Base-by-base conservation (phyloP, 1,284 basidiomycete genomes). In the Tilletia indica region DNA sequence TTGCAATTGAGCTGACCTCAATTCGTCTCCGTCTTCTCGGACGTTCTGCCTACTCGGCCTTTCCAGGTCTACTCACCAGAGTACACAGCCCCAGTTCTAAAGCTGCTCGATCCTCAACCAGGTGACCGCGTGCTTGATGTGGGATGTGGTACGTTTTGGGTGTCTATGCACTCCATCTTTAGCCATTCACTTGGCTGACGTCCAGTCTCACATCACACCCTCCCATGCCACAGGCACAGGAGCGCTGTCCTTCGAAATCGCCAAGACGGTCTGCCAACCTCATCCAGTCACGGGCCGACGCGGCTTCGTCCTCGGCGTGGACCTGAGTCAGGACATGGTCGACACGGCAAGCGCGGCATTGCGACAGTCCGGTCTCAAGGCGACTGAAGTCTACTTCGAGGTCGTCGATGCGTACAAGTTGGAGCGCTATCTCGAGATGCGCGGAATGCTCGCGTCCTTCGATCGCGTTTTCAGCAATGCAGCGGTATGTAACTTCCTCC, bases 391-490 rank as follows among this genome's bases (percentile, higher is more conserved):
- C 34, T 19, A 69, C 0, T 73, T 72, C 47, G n/a, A n/a, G 16
- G 66, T 69, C 1, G 58, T 69, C 8, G 77, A 78, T 16, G 72
- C 68, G 1, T 72, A 78, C 39, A 67, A 71, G 9, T n/a, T 42
- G 36, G 16, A 54, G 6, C 25, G 21, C 6, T 68, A 31, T 11
- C 14, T 48, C 2, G 49, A 68, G 25, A 34, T 38, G 45, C 38
- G 42, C 9, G 54, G 67, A 16, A n/a, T 69, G 21, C 11, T 36
- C 11, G 48, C 11, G 4, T 49, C 42, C 3, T 73, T 73, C 36
- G 73, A 75, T 51, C 76, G 76, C 34, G 75, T 78, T 0, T 78
- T 78, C 34, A 75, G 74, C 70, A 75, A 73, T 49, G 77, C 75
- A 21, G 70, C 72, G 16, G 64, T 67, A 42, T 12, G 64, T 67